Base-by-base conservation (phyloP, 2,329 filamentous ascomycete species). In the Huntiella bhutanensis region DNA sequence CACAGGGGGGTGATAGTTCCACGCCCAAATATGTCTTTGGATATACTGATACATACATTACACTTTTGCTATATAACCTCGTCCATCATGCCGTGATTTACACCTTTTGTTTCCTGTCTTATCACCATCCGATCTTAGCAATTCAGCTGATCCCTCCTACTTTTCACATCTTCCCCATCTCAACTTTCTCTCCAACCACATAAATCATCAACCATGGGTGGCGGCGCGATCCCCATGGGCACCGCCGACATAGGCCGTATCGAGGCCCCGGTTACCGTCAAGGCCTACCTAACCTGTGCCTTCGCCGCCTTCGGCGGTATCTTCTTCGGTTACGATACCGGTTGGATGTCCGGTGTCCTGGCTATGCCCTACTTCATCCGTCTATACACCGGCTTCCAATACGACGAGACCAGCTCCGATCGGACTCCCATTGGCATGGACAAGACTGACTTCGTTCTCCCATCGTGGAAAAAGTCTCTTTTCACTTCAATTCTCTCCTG, bases 241-340 rank as follows among this genome's bases (percentile, higher is more conserved):
- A 66, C 68, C 52, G 55, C 63, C 51, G 70, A 79, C 59, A 63
- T 77, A 52, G 64, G 66, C 53, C 66, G 69, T 52, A 70, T 80
- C 57, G 77, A 82, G 66, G 77, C 77, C 10, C 76, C 77, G 54
- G 70, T 81, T 54, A 81, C 77, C 53, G 62, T 73, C 62, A 76
- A 77, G 65, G 77, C 77, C 47, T 81, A 82, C 60, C 51, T 79
- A 43, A 71, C 81, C 57, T 81, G 77, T 60, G 77, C 74, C 52
- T 82, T 81, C 52, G 77, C 77, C 50, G 75, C 77, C 33, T 80
- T 81, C 51, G 77, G 77, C 56, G 77, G 74, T 60, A 80, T 83
- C 62, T 80, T 84, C 65, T 82, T 84, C 62, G 81, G 81, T 43
- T 86, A 82, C 62, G 81, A 85, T 56, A 82, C 79, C 37, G 81